These are phyloP conservation scores for Trichoderma koningiopsis DNA, from an alignment of 2,329 filamentous ascomycete genomes.

Conservation along the genomic window DNA sequence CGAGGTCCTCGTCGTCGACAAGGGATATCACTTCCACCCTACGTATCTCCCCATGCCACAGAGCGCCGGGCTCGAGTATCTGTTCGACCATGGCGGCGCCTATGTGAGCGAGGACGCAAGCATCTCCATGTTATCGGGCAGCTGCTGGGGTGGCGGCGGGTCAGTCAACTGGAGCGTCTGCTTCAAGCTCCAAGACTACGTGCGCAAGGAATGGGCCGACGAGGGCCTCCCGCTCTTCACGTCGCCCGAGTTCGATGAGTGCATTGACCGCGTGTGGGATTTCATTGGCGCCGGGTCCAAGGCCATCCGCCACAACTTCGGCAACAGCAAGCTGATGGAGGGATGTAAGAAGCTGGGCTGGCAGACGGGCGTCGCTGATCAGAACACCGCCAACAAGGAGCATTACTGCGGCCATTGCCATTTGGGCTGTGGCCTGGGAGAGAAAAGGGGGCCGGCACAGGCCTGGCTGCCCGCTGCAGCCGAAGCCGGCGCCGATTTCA, in stretches of 20 bases:
- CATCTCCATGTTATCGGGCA: constrained; percentile 66
- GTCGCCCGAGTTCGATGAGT: constrained; percentile 72
- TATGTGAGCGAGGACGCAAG: constrained; percentile 58
- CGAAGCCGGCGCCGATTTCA: constrained; percentile 73
- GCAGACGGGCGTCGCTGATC: constrained; percentile 67
- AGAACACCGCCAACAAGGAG: constrained; percentile 73
- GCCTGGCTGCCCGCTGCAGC: constrained; percentile 80
- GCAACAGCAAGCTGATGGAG: constrained; percentile 72
- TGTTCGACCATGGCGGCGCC: constrained; percentile 71
- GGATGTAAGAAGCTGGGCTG: constrained; percentile 75
- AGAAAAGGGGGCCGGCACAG: constrained; percentile 78
- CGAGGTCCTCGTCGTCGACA: constrained; percentile 78
- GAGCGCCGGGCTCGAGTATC: constrained; percentile 57
- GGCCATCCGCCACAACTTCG: constrained; percentile 70
- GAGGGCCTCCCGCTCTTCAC: constrained; percentile 72
- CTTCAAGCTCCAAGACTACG: constrained; percentile 69
- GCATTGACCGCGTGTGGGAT: constrained; percentile 75
- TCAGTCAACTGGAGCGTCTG: constrained; percentile 81
- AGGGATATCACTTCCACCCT: constrained; percentile 74
- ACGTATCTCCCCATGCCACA: constrained; percentile 75
- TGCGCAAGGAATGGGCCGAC: constrained; percentile 79
- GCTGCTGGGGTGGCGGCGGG: constrained; percentile 82
- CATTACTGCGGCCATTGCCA: constrained; percentile 74
- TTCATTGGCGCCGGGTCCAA: constrained; percentile 74
- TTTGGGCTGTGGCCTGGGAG: constrained; percentile 63